Evolutionary conservation across 768 basidiomycete species (phyloP).

Genomic region (Candolleomyces aberdarensis): DNA sequence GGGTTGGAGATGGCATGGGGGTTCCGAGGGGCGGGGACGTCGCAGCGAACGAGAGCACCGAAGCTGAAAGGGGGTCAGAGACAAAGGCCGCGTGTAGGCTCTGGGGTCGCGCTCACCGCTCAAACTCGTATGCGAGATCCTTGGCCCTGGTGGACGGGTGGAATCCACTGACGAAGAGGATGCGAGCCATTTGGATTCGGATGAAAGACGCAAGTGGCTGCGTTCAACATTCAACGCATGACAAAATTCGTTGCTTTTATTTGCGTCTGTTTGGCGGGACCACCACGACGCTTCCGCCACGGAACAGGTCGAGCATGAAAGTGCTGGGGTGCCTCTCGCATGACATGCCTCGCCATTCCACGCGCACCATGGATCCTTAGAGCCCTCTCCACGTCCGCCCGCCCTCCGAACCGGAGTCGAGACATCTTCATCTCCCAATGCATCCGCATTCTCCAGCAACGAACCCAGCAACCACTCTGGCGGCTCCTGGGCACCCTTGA

Average conservation of each 20-base stretch:
- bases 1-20: conserved; percentile 71
- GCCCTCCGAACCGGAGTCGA: background rate
- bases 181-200: conserved; percentile 61
- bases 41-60: conserved; percentile 83
- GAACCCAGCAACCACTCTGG: conserved; percentile 41
- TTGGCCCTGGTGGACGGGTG: conserved; percentile 79
- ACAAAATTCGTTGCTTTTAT: no score
- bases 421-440: background rate
- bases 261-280: no score
- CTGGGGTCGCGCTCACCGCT: conserved; percentile 49
- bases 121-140: conserved; percentile 84
- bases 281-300: no score
- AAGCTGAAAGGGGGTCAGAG: conserved; percentile 40
- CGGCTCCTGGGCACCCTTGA: conserved; percentile 32
- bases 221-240: no score
- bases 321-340: background rate
- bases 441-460: conserved; percentile 13
- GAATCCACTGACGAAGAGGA: conserved; percentile 85
- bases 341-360: background rate
- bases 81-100: background rate
- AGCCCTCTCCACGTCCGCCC: background rate
- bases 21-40: conserved; percentile 85
- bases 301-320: background rate
- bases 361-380: background rate
- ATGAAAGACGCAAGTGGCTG: no score